Conservation (phyloP, 2,329 filamentous ascomycete genomes). For the Botrytis medusae region DNA sequence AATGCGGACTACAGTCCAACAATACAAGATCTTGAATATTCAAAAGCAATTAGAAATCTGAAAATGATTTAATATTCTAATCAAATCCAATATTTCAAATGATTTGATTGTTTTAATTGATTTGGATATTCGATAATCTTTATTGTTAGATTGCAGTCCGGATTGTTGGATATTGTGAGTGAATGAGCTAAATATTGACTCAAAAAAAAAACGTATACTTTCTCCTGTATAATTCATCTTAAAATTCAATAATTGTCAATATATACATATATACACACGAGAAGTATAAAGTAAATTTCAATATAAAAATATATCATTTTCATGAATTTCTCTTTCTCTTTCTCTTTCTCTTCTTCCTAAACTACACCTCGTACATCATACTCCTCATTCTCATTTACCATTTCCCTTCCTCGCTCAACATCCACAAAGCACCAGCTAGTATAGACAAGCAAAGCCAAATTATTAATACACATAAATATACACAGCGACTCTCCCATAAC, state of each 20-base stretch:
- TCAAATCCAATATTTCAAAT: too few species aligned
- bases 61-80: too few species aligned
- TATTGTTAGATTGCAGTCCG: too few species aligned
- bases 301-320: background rate
- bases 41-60: too few species aligned
- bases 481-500: background rate
- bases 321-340: background rate
- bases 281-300: background rate
- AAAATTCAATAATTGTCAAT: background rate
- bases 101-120: too few species aligned
- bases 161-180: too few species aligned
- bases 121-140: too few species aligned
- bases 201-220: background rate
- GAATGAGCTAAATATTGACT: too few species aligned
- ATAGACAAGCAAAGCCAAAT: background rate
- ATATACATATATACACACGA: background rate
- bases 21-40: too few species aligned
- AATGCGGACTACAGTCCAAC: too few species aligned
- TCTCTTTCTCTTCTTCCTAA: background rate
- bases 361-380: background rate
- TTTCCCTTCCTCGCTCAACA: background rate
- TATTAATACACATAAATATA: background rate
- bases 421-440: background rate
- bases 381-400: background rate
- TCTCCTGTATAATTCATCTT: background rate